Evolutionary conservation across 495 filamentous ascomycete genomes (phyloP), one percentile per base, ranked within the genome.

Genomic region (Mytilinidion resinicola): DNA sequence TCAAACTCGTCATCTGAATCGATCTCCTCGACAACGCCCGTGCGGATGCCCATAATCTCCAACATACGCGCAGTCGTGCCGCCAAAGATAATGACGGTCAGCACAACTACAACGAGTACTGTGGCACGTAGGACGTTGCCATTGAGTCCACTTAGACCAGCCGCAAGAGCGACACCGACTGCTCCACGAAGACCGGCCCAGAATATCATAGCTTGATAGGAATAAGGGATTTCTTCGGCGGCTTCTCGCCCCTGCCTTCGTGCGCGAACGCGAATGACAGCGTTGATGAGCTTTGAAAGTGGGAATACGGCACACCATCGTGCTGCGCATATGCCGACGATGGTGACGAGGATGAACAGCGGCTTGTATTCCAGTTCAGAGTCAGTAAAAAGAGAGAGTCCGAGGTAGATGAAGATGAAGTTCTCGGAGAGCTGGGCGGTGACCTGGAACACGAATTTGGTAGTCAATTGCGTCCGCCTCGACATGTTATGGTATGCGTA

Each of bases 401-500:
- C 93, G 1, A 98, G 82, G 68, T 97, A 98, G 72, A 98, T 98
- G 76, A 98, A 98, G 67, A 98, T 98, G 63, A 98, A 98, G 73
- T 98, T 98, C 75, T 98, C 93, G 0, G 91, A 93, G 38, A 98
- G 76, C 71, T 97, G 95, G 5, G 95, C 89, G 57, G 95, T 84
- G 50, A 96, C 85, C 72, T 93, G 88, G 76, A 98, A 98, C 25
- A 96, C 80, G 74, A 96, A 98, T 71, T 98, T 98, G 53, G 95
- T 98, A 15, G 93, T 96, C 65, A 98, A 82, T 68, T 98, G 93
- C 19, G 95, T 96, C 43, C 93, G 86, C 43, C 93, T 86, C 33
- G 93, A 98, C 93, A 98, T 98, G 75, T 98, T 98, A 77, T 96
- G 96, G 76, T 98, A 98, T 42, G 93, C 93, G 67, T 98, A 97